Evolutionary conservation across 2,329 filamentous ascomycete genomes (phyloP).

Genomic region (Fusarium nematophilum): DNA sequence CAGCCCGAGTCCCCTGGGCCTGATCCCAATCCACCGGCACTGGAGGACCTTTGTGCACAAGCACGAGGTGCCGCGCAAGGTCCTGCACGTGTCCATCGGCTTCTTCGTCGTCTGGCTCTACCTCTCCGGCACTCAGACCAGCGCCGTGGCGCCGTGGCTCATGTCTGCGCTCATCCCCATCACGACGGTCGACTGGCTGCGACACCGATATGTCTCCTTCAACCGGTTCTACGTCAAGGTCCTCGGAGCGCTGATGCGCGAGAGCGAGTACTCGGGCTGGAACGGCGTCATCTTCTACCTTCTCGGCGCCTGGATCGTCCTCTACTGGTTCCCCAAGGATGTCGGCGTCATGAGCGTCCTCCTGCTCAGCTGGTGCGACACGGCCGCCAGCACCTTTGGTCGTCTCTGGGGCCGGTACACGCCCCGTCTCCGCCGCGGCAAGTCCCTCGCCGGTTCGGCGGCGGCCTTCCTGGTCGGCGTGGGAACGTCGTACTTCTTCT

Average conservation of each 20-base stretch:
- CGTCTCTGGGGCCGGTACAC: constrained; percentile 91
- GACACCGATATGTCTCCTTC: constrained; percentile 82
- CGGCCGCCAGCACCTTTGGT: constrained; percentile 94
- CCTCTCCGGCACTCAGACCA: constrained; percentile 79
- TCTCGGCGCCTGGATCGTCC: constrained; percentile 86
- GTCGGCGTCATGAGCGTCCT: constrained; percentile 89
- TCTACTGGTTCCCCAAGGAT: constrained; percentile 92
- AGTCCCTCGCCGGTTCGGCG: constrained; percentile 89
- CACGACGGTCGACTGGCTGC: constrained; percentile 81
- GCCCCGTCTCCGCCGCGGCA: constrained; percentile 83
- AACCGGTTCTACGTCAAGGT: constrained; percentile 88
- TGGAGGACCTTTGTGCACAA: constrained; percentile 94
- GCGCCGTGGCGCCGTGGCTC: constrained; percentile 84
- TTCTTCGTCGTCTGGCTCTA: constrained; percentile 94
- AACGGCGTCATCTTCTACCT: constrained; percentile 99
- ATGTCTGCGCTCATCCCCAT: constrained; percentile 86
- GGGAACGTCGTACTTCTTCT: constrained; percentile 86
- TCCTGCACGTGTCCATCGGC: constrained; percentile 94
- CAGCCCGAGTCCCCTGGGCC: constrained; percentile 89
- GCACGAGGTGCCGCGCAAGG: constrained; percentile 95
- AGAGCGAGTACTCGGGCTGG: constrained; percentile 92
- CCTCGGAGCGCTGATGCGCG: constrained; percentile 93
- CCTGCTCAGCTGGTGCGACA: constrained; percentile 97
- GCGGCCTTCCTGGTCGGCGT: constrained; percentile 87
- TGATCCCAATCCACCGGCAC: constrained; percentile 94